Conservation (phyloP, 345 rosid genomes). For the Orychophragmus violaceus region DNA sequence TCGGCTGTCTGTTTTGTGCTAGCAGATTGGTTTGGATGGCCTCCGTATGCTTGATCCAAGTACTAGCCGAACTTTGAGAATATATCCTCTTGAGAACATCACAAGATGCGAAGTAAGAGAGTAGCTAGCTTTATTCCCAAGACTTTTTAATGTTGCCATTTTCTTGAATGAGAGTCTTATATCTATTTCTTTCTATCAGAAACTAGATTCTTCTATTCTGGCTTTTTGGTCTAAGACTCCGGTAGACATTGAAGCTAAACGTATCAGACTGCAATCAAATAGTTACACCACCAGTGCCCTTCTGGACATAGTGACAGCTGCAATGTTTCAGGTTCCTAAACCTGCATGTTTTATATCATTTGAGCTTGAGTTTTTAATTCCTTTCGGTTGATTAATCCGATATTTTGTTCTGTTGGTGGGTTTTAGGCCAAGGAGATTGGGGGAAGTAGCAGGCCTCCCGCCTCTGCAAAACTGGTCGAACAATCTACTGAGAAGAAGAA, state of each 20-base stretch:
- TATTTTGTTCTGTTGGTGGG: not conserved
- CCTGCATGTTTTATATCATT: not conserved
- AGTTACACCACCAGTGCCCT: conserved; percentile 81
- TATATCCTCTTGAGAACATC: conserved; percentile 87
- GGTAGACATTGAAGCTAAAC: conserved; percentile 83
- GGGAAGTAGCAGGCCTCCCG: conserved; percentile 61
- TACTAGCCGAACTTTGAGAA: conserved; percentile 70
- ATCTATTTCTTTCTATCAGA: conserved; percentile 34
- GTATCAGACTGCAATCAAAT: conserved; percentile 90
- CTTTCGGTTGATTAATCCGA: not conserved
- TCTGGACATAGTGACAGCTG: conserved; percentile 90
- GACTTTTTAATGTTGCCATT: not conserved
- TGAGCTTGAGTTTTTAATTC: not conserved
- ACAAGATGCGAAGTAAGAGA: conserved; percentile 86
- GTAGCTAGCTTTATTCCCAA: not conserved
- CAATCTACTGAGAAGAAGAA: conserved; percentile 67
- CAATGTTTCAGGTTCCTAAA: conserved; percentile 78
- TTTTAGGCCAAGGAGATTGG: conserved; percentile 88
- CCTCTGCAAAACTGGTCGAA: conserved; percentile 46
- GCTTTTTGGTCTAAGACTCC: conserved; percentile 97
- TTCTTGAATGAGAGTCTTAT: not conserved
- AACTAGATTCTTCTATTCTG: conserved; percentile 69
- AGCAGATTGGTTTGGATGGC: conserved; percentile 96
- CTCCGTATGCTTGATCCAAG: conserved; percentile 92
- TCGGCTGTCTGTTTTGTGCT: not conserved